Base-by-base conservation (phyloP, 2,329 filamentous ascomycete genomes). In the Calonectria pseudoreteaudii region DNA sequence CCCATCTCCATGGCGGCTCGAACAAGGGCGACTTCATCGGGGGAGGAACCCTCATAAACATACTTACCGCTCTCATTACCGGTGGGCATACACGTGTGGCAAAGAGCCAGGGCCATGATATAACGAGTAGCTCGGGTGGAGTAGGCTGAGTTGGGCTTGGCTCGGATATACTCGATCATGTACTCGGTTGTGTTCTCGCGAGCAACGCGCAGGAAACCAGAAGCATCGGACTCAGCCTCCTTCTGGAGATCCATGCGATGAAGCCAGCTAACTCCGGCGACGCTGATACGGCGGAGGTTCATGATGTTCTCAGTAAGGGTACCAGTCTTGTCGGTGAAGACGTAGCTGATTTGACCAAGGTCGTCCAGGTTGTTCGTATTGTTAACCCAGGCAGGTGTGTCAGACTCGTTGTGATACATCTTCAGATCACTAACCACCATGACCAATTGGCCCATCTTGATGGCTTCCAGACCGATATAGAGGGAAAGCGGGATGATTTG, bases 311-410 rank as follows among this genome's bases (percentile, higher is more conserved):
- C 95, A 1, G 96, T 98, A 76, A 98, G 87, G 0, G 96, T 98
- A 2, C 96, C 96, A 0, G 96, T 98, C 86, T 98, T 98, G 84
- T 98, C 96, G 0, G 95, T 97, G 80, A 98, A 98, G 28, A 98
- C 91, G 80, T 97, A 97, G 77, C 90, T 94, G 73, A 98, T 92
- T 85, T 98, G 96, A 0, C 96, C 96, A 0, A 98, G 88, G 80
- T 98, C 96, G 81, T 98, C 96, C 73, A 98, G 93, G 81, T 98
- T 98, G 0, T 96, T 98, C 34, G 96, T 98, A 1, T 96, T 98
- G 77, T 96, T 95, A 77, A 95, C 95, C 78, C 95, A 92, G 79
- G 97, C 94, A 0, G 96, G 95, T 0, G 95, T 98, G 80, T 98
- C 91, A 3, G 93, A 93, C 52, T 91, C 91, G 72, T 93, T 91